phyloP scores from a whole-genome alignment of 2,329 filamentous ascomycete species.

The Trichocomaceae sp. region DNA sequence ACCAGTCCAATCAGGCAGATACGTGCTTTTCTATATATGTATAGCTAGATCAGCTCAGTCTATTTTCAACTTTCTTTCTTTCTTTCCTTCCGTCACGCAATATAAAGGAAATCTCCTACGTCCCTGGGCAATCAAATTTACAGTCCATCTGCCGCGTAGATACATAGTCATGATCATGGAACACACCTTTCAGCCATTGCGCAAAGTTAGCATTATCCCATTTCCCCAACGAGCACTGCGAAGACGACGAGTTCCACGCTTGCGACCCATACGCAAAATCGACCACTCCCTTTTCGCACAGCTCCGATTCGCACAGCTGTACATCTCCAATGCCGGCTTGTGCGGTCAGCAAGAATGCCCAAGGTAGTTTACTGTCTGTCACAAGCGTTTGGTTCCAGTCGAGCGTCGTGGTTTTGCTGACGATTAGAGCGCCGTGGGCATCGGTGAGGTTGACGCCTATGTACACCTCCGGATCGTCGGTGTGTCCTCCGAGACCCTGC shows the following conservation, averaged over 20 bases:
- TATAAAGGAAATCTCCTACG: background rate
- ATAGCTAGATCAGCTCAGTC: too few species aligned
- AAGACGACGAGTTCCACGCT: background rate
- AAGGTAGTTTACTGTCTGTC: background rate
- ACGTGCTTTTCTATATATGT: background rate
- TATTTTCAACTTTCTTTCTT: too few species aligned
- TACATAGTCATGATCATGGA: background rate
- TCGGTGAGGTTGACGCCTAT: background rate
- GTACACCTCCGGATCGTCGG: background rate
- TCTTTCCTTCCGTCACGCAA: too few species aligned
- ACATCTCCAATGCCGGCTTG: background rate
- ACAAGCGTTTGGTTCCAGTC: background rate
- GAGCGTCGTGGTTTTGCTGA: background rate
- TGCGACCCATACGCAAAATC: background rate
- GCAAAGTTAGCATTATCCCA: background rate
- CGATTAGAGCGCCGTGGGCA: background rate
- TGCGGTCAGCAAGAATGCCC: background rate
- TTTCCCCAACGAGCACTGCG: background rate
- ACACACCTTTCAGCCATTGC: background rate
- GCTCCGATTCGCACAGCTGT: background rate
- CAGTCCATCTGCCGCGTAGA: background rate
- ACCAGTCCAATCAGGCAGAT: too few species aligned
- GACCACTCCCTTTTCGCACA: background rate
- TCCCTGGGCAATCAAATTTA: background rate
- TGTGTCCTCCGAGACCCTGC: background rate